Evolutionary conservation across 2,329 filamentous ascomycete genomes (phyloP).

Genomic region (Diaporthe citrichinensis): DNA sequence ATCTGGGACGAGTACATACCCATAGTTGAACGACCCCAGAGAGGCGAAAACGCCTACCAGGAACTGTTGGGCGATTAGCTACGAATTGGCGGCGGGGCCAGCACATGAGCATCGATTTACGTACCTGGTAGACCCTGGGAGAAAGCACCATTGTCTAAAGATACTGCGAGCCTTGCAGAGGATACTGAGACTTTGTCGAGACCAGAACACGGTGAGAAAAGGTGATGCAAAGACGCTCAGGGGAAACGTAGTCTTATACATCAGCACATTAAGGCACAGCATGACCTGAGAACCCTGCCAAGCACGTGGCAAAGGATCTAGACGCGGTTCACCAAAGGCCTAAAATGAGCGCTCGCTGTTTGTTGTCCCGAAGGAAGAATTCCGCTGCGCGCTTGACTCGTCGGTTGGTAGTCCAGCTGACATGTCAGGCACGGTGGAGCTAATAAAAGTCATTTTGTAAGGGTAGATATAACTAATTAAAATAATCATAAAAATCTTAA

Average conservation of each 20-base stretch:
- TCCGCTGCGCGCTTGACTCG: neutral
- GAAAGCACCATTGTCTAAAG: neutral
- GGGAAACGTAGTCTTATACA: slow-evolving; percentile 14
- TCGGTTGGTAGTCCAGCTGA: too few relatives aligned
- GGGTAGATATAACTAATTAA: too few relatives aligned
- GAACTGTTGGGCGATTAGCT: slow-evolving; percentile 7
- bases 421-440: too few relatives aligned
- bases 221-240: neutral
- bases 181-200: neutral
- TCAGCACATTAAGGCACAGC: neutral
- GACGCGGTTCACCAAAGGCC: neutral
- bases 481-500: too few relatives aligned
- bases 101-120: neutral
- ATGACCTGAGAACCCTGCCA: slow-evolving; percentile 3
- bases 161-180: neutral
- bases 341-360: slow-evolving; percentile 13
- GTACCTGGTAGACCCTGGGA: slow-evolving; percentile 7
- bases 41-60: slow-evolving; percentile 14
- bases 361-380: slow-evolving; percentile 7
- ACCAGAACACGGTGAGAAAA: neutral
- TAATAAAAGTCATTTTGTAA: too few relatives aligned
- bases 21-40: slow-evolving; percentile 6
- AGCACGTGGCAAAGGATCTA: slow-evolving; percentile 11
- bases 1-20: neutral
- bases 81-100: neutral